A percentile compares a stretch with the other conserved stretches of the same genome.
Conservation (phyloP, 768 basidiomycete genomes). For the Hypsizygus marmoreus region DNA sequence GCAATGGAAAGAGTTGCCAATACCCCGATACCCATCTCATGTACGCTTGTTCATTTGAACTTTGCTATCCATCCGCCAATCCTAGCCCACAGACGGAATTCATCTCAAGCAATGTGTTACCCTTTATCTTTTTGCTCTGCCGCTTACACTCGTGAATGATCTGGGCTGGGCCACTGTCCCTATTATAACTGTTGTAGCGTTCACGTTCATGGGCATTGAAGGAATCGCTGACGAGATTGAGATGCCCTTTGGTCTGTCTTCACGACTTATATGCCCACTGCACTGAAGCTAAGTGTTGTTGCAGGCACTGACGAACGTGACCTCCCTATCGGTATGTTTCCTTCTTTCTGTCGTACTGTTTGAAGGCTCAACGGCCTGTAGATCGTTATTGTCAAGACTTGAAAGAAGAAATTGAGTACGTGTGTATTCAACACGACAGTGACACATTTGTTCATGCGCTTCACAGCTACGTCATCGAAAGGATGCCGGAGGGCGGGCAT, state of each 20-base stretch:
- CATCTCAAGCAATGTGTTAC: slow-evolving; percentile 97
- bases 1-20: slow-evolving; percentile 91
- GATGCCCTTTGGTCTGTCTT: slow-evolving; percentile 81
- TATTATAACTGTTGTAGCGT: slow-evolving; percentile 84
- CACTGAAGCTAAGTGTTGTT: background rate
- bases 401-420: slow-evolving; percentile 82
- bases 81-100: slow-evolving; percentile 62
- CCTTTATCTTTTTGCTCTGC: slow-evolving; percentile 88
- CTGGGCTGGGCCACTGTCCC: slow-evolving; percentile 84
- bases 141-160: slow-evolving; percentile 81
- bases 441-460: background rate
- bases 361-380: slow-evolving; percentile 22
- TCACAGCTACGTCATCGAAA: slow-evolving; percentile 65
- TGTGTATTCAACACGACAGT: slow-evolving; percentile 9
- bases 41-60: slow-evolving; percentile 37
- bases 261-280: background rate
- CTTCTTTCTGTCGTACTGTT: background rate
- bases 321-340: slow-evolving; percentile 67
- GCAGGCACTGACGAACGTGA: slow-evolving; percentile 64
- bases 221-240: slow-evolving; percentile 95
- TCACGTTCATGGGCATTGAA: slow-evolving; percentile 94
- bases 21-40: slow-evolving; percentile 79
- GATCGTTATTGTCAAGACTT: slow-evolving; percentile 87
- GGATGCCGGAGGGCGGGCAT: slow-evolving; percentile 73
- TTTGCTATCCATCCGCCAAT: slow-evolving; percentile 1